Evolutionary conservation across 768 basidiomycete species (phyloP).

Genomic region (Leucosporidium creatinivorum): DNA sequence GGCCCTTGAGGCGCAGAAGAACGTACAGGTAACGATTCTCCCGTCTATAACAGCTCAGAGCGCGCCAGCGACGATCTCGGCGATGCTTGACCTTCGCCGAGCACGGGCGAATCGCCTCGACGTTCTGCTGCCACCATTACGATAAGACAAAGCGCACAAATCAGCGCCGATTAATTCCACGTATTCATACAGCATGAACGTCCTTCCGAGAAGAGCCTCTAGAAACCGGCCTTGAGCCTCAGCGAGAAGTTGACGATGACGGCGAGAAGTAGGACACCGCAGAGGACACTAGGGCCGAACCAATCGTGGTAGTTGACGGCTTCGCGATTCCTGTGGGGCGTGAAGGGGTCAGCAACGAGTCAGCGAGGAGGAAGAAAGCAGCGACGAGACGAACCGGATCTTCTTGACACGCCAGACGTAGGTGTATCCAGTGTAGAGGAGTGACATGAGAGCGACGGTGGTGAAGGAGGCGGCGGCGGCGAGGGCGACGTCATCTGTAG

Average conservation of each 20-base stretch:
- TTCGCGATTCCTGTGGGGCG: constrained; percentile 45
- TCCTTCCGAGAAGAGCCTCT: background rate
- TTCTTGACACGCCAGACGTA: constrained; percentile 68
- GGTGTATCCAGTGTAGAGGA: constrained; percentile 74
- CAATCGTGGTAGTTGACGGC: constrained; percentile 79
- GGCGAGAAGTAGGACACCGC: constrained; percentile 60
- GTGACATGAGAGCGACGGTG: constrained; percentile 74
- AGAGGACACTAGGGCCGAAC: constrained; percentile 61
- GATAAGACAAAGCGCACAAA: too few species aligned
- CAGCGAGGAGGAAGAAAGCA: too few species aligned
- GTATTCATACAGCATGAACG: too few species aligned
- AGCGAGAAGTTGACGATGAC: constrained; percentile 68
- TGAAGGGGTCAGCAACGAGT: background rate
- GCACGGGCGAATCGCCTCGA: too few species aligned
- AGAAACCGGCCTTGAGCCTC: constrained; percentile 42
- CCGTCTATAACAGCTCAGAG: too few species aligned
- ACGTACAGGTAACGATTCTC: too few species aligned
- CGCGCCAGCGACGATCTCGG: too few species aligned
- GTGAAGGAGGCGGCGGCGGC: constrained; percentile 86
- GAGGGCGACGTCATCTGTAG: constrained; percentile 55
- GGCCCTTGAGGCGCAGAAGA: too few species aligned
- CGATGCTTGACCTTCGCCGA: too few species aligned
- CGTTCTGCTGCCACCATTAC: too few species aligned
- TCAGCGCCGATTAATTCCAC: too few species aligned
- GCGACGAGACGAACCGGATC: constrained; percentile 46